A percentile compares a stretch with the other conserved stretches of the same genome.
Evolutionary conservation across 1,284 basidiomycete species (phyloP).

Genomic region (Ceratorhiza oryzae-sativae): DNA sequence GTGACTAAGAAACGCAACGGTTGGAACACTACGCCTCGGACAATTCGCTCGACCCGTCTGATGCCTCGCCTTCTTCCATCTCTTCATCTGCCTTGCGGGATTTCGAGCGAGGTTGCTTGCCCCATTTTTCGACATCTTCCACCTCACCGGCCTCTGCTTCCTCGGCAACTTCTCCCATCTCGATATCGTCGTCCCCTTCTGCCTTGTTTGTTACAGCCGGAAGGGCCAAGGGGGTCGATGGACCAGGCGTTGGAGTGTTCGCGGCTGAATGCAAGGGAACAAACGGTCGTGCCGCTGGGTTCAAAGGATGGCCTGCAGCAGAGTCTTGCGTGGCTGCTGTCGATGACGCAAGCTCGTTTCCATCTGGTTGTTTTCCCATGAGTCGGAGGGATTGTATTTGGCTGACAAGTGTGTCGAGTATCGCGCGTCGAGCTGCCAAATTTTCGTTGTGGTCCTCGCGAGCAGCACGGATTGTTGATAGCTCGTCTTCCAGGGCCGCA

Average conservation of each 20-base stretch:
- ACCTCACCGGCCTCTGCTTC: slow-evolving; percentile 44
- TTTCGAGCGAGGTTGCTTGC: slow-evolving; percentile 17
- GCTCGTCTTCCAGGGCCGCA: slow-evolving; percentile 72
- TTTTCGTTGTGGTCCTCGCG: slow-evolving; percentile 63
- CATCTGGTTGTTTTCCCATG: slow-evolving; percentile 58
- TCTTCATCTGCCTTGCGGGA: slow-evolving; percentile 60
- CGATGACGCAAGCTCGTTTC: slow-evolving; percentile 49
- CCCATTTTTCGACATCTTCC: slow-evolving; percentile 50
- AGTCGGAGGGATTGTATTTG: slow-evolving; percentile 67
- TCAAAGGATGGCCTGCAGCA: slow-evolving; percentile 48
- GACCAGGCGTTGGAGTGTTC: slow-evolving; percentile 19
- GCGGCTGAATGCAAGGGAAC: slow-evolving; percentile 45
- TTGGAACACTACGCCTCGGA: slow-evolving; percentile 23
- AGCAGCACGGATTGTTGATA: slow-evolving; percentile 72
- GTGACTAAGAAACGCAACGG: neutral
- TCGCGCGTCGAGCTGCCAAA: slow-evolving; percentile 69
- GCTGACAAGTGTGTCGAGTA: slow-evolving; percentile 68
- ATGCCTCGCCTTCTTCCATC: slow-evolving; percentile 80
- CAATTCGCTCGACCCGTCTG: slow-evolving; percentile 40
- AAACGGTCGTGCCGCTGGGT: slow-evolving; percentile 52
- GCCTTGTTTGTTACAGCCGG: slow-evolving; percentile 3
- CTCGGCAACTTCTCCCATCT: slow-evolving; percentile 43
- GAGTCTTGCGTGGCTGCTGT: slow-evolving; percentile 58
- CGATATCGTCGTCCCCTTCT: slow-evolving; percentile 42
- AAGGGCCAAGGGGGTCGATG: slow-evolving; percentile 17